Evolutionary conservation across 495 filamentous ascomycete genomes (phyloP), one percentile per base, ranked within the genome.

Genomic region (Hypoxylon crocopeplum): DNA sequence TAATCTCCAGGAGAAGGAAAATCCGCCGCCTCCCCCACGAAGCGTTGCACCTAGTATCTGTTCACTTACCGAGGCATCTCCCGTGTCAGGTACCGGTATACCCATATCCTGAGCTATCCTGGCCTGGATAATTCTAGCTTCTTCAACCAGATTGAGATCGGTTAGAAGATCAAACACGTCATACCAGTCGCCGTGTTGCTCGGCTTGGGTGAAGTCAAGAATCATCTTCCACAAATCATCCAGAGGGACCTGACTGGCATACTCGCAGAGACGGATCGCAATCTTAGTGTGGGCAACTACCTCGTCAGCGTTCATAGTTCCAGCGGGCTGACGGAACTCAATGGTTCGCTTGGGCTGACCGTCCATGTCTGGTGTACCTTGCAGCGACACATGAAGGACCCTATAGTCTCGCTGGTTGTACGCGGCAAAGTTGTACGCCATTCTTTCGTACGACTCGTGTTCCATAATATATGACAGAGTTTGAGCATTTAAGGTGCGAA

Each of bases 291-390:
- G 39, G 2, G 56, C 49, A 8, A 60, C 15, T 11, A 60, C 40
- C n/a, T 55, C 45, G 2, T 65, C 62, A 1, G 56, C 2, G 7
- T 60, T 17, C 5, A 60, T 15, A 3, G 56, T 59, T 4, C 62
- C 54, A 1, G 56, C 25, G 2, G 62, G 6, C 25, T 65, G 62
- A 2, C 62, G 50, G 16, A 60, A 65, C 29, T 65, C 62, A 16
- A 65, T 34, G 0, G 62, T 65, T 3, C 62, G 49, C 11, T 59
- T 54, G 5, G 36, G 29, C 4, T 40, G n/a, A n/a, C n/a, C n/a
- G n/a, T n/a, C n/a, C n/a, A n/a, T n/a, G n/a, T n/a, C n/a, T n/a
- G n/a, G n/a, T n/a, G n/a, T n/a, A n/a, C n/a, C n/a, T n/a, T n/a
- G n/a, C n/a, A n/a, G n/a, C n/a, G n/a, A n/a, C n/a, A n/a, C n/a